These are phyloP conservation scores for Hawksworthiomyces lignivorus DNA, from an alignment of 2,329 filamentous ascomycete genomes.

Conservation along the genomic window DNA sequence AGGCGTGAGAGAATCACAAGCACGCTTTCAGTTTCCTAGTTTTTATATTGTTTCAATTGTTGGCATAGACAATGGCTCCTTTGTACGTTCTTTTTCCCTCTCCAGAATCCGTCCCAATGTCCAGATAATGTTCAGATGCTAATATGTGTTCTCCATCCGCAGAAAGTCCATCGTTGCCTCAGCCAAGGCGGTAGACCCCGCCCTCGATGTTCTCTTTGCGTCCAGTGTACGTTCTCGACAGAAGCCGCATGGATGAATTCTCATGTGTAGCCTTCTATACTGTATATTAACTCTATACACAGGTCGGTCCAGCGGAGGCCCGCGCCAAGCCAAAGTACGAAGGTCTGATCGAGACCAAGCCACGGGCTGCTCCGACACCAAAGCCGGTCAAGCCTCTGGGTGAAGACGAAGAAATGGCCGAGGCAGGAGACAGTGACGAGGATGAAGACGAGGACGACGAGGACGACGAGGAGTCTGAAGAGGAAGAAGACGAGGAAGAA, in stretches of 20 bases:
- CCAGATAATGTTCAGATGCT: background rate
- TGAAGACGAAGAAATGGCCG: slow-evolving; percentile 6
- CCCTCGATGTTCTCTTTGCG: slow-evolving; percentile 62
- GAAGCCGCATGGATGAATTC: no score
- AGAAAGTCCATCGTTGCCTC: slow-evolving; percentile 29
- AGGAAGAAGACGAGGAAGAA: slow-evolving; percentile 23
- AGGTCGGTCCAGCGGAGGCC: slow-evolving; percentile 46
- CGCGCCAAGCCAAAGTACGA: slow-evolving; percentile 39
- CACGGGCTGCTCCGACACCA: background rate
- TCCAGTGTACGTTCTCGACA: slow-evolving; percentile 56
- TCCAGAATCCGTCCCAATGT: no score
- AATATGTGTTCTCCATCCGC: background rate
- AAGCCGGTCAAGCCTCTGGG: slow-evolving; percentile 8
- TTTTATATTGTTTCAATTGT: no score
- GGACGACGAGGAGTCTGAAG: slow-evolving; percentile 14
- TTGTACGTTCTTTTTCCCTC: slow-evolving; percentile 1
- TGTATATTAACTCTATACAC: no score
- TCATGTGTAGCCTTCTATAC: no score
- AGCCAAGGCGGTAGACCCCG: slow-evolving; percentile 57
- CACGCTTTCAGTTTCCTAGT: no score
- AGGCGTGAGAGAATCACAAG: no score
- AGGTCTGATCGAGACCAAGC: slow-evolving; percentile 9
- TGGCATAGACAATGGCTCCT: no score
- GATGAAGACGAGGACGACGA: slow-evolving; percentile 3
- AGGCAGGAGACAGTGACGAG: slow-evolving; percentile 4